phyloP scores from a whole-genome alignment of 306 rosid genomes.

The Malus domestica region ASM211411v1 NC_041805.1:24259501-24260000 shows the following conservation, averaged over 20 bases:
- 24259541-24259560: slow-evolving; percentile 39
- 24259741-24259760: not conserved
- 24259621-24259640: not conserved
- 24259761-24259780: not conserved
- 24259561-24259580: slow-evolving; percentile 37
- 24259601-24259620: slow-evolving; percentile 4
- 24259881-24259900: too few relatives aligned
- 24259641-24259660: not conserved
- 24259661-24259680: not conserved
- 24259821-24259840: not conserved
- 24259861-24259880: too few relatives aligned
- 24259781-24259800: not conserved
- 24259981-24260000: too few relatives aligned
- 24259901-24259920: too few relatives aligned
- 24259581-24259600: not conserved
- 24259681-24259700: not conserved
- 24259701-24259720: not conserved
- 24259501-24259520: slow-evolving; percentile 12
- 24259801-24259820: not conserved
- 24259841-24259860: not conserved
- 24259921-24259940: too few relatives aligned
- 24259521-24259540: slow-evolving; percentile 38
- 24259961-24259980: too few relatives aligned
- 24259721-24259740: not conserved
- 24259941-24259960: too few relatives aligned